Conservation (phyloP, 225 moss, liverwort and hornwort genomes). For the Thuidium tamariscinum region DNA sequence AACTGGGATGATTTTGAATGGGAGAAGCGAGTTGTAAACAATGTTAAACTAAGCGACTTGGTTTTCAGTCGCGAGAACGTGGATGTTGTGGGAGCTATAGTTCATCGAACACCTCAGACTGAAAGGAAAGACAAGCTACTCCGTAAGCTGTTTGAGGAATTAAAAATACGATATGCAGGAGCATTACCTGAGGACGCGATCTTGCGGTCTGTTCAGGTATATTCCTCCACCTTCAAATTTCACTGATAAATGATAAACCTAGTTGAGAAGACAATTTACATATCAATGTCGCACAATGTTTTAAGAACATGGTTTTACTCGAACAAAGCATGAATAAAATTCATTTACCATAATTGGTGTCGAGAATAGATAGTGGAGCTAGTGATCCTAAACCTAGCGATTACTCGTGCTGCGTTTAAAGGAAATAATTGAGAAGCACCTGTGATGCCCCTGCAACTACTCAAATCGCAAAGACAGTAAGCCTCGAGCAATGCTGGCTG, state of each 20-base stretch:
- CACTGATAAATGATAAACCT: neutral
- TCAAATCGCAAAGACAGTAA: neutral
- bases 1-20: slow-evolving; percentile 51
- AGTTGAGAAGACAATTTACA: neutral
- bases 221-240: neutral
- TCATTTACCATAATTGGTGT: neutral
- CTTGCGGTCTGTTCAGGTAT: slow-evolving; percentile 76
- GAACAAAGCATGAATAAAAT: neutral
- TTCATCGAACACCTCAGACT: slow-evolving; percentile 64
- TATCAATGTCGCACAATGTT: neutral
- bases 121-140: slow-evolving; percentile 40
- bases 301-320: neutral
- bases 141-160: slow-evolving; percentile 38
- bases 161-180: slow-evolving; percentile 56
- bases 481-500: neutral
- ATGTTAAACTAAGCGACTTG: slow-evolving; percentile 54
- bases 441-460: neutral
- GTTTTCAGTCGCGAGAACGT: slow-evolving; percentile 71
- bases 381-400: neutral
- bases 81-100: slow-evolving; percentile 65
- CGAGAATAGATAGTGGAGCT: neutral
- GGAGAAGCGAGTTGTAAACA: slow-evolving; percentile 67
- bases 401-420: neutral
- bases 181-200: slow-evolving; percentile 78
- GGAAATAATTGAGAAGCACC: neutral